phyloP scores from a whole-genome alignment of 2,329 filamentous ascomycete genomes.

The Penicillium italicum region DNA sequence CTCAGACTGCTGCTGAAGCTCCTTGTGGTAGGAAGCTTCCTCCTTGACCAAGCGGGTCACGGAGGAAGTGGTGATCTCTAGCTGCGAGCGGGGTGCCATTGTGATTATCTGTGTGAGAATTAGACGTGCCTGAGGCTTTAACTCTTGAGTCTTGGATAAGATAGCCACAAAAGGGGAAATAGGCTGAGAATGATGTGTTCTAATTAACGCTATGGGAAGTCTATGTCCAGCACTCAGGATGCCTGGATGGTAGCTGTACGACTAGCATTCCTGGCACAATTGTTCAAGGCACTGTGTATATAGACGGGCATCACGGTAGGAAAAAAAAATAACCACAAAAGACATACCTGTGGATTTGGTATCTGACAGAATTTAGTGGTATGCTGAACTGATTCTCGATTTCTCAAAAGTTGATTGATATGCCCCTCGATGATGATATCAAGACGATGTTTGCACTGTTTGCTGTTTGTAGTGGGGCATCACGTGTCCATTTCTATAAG shows the following conservation, averaged over 20 bases:
- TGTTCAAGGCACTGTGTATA: neutral
- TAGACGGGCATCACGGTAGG: neutral
- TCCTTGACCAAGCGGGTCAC: constrained; percentile 86
- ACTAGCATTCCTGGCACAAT: neutral
- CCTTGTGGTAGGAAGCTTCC: constrained; percentile 83
- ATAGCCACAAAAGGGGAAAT: neutral
- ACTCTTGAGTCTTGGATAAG: neutral
- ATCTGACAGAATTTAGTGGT: neutral
- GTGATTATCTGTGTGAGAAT: constrained; percentile 14
- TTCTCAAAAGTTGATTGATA: neutral
- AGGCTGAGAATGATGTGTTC: neutral
- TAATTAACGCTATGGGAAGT: neutral
- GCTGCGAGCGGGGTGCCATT: constrained; percentile 79
- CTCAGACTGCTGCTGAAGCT: constrained; percentile 70
- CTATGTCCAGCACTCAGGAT: neutral
- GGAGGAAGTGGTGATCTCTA: constrained; percentile 76
- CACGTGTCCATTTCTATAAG: neutral
- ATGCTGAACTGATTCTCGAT: neutral
- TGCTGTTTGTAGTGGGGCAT: neutral
- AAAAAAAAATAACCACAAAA: neutral
- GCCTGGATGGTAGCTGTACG: neutral
- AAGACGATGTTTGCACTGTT: constrained; percentile 4
- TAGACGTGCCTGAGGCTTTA: neutral
- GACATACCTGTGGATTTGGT: neutral
- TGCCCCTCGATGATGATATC: constrained; percentile 22